phyloP scores from a whole-genome alignment of 2,329 filamentous ascomycete species.

The Cladosporium sp. region DNA sequence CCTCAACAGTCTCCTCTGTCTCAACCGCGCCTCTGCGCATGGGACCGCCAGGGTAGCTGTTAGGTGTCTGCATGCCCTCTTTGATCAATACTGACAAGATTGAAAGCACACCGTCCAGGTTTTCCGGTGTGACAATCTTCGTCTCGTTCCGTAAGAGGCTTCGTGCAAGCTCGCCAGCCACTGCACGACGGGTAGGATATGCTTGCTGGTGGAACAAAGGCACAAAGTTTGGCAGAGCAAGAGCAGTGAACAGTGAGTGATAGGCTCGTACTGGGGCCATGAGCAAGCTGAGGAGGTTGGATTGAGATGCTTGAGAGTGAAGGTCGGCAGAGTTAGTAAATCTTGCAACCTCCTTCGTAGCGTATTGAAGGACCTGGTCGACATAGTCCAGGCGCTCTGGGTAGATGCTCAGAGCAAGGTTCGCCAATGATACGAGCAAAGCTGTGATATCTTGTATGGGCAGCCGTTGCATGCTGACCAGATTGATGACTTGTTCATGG shows the following conservation, averaged over 20 bases:
- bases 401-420: slow-evolving; percentile 93
- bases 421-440: slow-evolving; percentile 85
- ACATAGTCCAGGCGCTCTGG: slow-evolving; percentile 90
- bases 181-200: slow-evolving; percentile 83
- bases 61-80: slow-evolving; percentile 77
- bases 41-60: slow-evolving; percentile 76
- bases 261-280: slow-evolving; percentile 87
- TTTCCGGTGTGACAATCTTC: slow-evolving; percentile 68
- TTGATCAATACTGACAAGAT: slow-evolving; percentile 88
- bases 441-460: slow-evolving; percentile 94
- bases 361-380: slow-evolving; percentile 87
- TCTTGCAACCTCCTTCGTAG: slow-evolving; percentile 78
- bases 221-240: slow-evolving; percentile 87
- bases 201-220: slow-evolving; percentile 86
- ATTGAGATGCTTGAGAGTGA: slow-evolving; percentile 81
- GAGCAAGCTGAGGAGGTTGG: slow-evolving; percentile 84
- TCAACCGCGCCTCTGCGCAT: slow-evolving; percentile 71
- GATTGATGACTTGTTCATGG: slow-evolving; percentile 89
- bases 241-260: slow-evolving; percentile 89
- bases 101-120: slow-evolving; percentile 84
- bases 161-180: slow-evolving; percentile 82
- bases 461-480: slow-evolving; percentile 85
- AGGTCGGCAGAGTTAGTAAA: slow-evolving; percentile 93
- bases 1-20: slow-evolving; percentile 95
- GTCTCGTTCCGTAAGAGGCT: slow-evolving; percentile 80